Conservation (phyloP, 148 eudicot species). For the Fagopyrum homotropicum region DNA sequence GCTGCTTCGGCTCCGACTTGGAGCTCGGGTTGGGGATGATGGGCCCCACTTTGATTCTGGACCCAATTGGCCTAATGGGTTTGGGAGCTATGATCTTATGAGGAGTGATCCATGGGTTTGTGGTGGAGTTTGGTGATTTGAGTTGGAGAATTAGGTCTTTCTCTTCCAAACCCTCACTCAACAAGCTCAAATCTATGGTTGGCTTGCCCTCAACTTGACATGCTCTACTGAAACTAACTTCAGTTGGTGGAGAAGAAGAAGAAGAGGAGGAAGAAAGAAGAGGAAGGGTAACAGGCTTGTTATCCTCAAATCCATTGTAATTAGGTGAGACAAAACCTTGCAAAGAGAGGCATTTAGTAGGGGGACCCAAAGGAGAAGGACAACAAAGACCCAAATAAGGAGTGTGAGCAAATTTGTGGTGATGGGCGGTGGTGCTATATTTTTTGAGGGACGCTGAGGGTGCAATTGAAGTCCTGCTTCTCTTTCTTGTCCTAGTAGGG, state of each 20-base stretch:
- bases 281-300: slow-evolving; percentile 22
- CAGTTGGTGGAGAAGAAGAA: background rate
- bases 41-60: slow-evolving; percentile 37
- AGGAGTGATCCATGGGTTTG: background rate
- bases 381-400: slow-evolving; percentile 18
- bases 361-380: slow-evolving; percentile 18
- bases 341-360: slow-evolving; percentile 23
- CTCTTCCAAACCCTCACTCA: slow-evolving; percentile 31
- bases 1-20: background rate
- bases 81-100: slow-evolving; percentile 39
- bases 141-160: slow-evolving; percentile 39
- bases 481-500: slow-evolving; percentile 61
- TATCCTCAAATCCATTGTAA: background rate
- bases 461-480: slow-evolving; percentile 35
- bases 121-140: slow-evolving; percentile 17
- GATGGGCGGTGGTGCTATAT: background rate
- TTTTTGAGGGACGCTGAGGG: slow-evolving; percentile 31
- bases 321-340: slow-evolving; percentile 20
- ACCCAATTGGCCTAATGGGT: slow-evolving; percentile 54
- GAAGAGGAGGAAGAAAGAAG: slow-evolving; percentile 19
- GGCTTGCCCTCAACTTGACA: background rate
- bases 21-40: slow-evolving; percentile 11
- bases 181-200: background rate
- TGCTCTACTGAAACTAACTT: background rate
- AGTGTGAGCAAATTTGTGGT: background rate